Evolutionary conservation across 306 rosid species (phyloP), one percentile per base, ranked within the genome.

Genomic region (Heteromeles arbutifolia): DNA sequence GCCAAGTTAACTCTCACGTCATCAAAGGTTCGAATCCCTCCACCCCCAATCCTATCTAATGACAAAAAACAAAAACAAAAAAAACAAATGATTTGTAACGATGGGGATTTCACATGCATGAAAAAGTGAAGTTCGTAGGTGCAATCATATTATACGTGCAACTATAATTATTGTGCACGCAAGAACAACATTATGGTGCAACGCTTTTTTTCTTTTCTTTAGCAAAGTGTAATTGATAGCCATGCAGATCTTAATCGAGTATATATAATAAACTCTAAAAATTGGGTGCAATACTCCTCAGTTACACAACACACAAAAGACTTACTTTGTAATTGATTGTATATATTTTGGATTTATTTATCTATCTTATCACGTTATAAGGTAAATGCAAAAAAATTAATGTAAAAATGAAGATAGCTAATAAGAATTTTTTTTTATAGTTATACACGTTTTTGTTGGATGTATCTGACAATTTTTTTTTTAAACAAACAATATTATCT

Each of bases 211-310:
- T 50, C 12, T 15, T 73, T 62, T 50, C 76, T 18, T 26, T 6
- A 11, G 28, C 21, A 11, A 18, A 74, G 58, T 43, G 77, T 24
- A 18, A 63, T 61, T 26, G 69, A 74, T 62, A 4, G 59, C 69
- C 77, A 74, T 74, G 77, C 77, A 74, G 77, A 62, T 59, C 43
- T 15, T 61, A 18, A 73, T 8, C 41, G 25, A 72, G 39, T 26
- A 15, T 61, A 22, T 11, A 14, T 59, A 10, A 59, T 11, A 8
- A 48, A 48, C 54, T 5, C 19, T 5, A 15, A 2, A 48, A 48
- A 15, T 48, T 15, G 18, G 54, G 54, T 15, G 54, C 8, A 48
- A 48, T 15, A 48, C 54, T 15, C 21, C 21, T 5, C 21, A 4
- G 8, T 1, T 8, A 48, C 54, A 14, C 54, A 48, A 48, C 8